These are phyloP conservation scores for Cicer cuneatum DNA, from an alignment of 306 rosid genomes.

Conservation along the genomic window DNA sequence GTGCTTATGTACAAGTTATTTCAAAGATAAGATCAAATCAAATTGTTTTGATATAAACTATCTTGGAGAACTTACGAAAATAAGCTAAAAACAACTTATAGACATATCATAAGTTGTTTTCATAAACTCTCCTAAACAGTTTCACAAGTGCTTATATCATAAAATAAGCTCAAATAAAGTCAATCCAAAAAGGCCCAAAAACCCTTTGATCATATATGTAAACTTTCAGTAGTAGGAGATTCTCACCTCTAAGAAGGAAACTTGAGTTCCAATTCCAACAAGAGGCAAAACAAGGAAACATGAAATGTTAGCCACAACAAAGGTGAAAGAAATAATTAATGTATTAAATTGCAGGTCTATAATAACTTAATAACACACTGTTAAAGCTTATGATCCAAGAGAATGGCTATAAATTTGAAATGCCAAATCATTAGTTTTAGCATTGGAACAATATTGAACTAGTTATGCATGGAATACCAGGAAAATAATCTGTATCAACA, in stretches of 20 bases:
- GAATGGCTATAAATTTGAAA: not conserved
- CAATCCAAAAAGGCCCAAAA: not conserved
- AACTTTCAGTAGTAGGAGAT: constrained; percentile 32
- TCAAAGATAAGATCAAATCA: no score
- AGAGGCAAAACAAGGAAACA: constrained; percentile 40
- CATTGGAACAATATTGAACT: constrained; percentile 8
- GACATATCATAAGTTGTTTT: no score
- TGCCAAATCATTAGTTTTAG: constrained; percentile 30
- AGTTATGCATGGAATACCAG: constrained; percentile 59
- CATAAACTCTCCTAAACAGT: no score
- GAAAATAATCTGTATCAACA: constrained; percentile 65
- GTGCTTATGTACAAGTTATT: no score
- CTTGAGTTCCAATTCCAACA: constrained; percentile 56
- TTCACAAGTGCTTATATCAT: no score
- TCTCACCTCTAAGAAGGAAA: constrained; percentile 95
- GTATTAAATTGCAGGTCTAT: not conserved
- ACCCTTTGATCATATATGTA: constrained; percentile 37
- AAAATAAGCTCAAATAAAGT: no score
- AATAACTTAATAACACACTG: not conserved
- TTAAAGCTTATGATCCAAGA: constrained; percentile 2
- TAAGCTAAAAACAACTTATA: no score
- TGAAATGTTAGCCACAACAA: constrained; percentile 38
- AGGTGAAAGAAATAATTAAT: constrained; percentile 1
- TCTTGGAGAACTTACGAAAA: no score
- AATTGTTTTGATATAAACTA: no score